Conservation (phyloP, 352 stramenopile species). For the Globisporangium echinulatum region DNA sequence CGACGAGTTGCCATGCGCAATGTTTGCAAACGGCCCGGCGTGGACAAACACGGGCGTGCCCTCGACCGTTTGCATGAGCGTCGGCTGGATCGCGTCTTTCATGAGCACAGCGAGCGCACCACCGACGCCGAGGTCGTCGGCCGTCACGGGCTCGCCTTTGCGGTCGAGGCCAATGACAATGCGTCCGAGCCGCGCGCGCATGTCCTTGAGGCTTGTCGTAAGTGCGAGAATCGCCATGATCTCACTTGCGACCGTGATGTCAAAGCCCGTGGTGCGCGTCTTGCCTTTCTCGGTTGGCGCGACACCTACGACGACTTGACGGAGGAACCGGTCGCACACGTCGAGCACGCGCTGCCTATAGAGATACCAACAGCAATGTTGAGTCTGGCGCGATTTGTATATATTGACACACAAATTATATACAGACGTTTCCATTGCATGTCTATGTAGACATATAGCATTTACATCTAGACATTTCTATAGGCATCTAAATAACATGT, state of each 20-base stretch:
- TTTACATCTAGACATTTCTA: neutral
- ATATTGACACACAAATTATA: too few relatives aligned
- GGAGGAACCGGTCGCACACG: slow-evolving; percentile 95
- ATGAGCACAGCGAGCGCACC: slow-evolving; percentile 96
- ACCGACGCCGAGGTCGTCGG: slow-evolving; percentile 95
- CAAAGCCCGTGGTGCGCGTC: slow-evolving; percentile 60
- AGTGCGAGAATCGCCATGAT: slow-evolving; percentile 98
- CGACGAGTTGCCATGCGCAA: slow-evolving; percentile 96
- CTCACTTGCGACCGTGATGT: slow-evolving; percentile 94
- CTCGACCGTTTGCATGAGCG: slow-evolving; percentile 98
- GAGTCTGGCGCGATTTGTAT: too few relatives aligned
- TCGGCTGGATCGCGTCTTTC: slow-evolving; percentile 97
- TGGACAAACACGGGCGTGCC: slow-evolving; percentile 96
- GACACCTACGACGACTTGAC: slow-evolving; percentile 86
- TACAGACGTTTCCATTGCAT: too few relatives aligned
- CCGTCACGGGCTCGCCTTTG: slow-evolving; percentile 87
- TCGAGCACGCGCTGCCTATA: slow-evolving; percentile 92
- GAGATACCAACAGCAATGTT: too few relatives aligned
- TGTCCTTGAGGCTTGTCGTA: slow-evolving; percentile 91
- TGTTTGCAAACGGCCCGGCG: slow-evolving; percentile 97
- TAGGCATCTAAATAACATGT: neutral
- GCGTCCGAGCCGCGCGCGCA: slow-evolving; percentile 89
- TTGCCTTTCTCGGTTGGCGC: slow-evolving; percentile 89
- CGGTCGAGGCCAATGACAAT: slow-evolving; percentile 93
- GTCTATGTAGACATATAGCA: neutral